Evolutionary conservation across 805 yeast genomes (phyloP), one percentile per base, ranked within the genome.

Genomic region (Monosporozyma siamensis): DNA sequence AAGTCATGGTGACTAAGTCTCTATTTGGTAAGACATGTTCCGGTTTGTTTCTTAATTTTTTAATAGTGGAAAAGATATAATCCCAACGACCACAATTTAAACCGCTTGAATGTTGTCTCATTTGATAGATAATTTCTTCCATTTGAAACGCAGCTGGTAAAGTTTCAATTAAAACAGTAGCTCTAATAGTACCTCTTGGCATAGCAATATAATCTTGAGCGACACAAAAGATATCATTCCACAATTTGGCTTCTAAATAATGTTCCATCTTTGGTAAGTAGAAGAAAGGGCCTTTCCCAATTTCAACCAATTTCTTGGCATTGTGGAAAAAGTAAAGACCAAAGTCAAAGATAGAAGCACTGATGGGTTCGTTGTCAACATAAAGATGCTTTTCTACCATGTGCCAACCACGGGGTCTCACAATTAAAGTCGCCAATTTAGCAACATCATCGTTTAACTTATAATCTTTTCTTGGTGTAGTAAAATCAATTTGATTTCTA

Each of bases 1-100:
- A 82, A 29, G 75, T 68, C 92, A 83, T 83, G 14, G 86, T 81
- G 37, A 83, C 88, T 56, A 74, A 82, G 44, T 78, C 77, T 62
- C 94, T 71, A 66, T 82, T 83, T 14, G 94, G 92, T 48, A 83
- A 67, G 45, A 83, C 70, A 55, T 77, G 79, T 37, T 74, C 74
- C 40, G 77, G 74, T 54, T 76, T 75, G 64, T 79, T 80, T 66
- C 88, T 75, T 51, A 83, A 72, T 34, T 82, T 70, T 65, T 83
- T 83, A 63, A 83, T 82, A 48, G 85, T 80, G 34, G 84, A 78
- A 67, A 83, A 83, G 65, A 83, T 82, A 66, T 83, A 83, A 65
- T 83, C 94, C 90, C 92, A 83, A 67, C 94, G 75, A 54, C 94
- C 94, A 72, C 92, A 83, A 67, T 83, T 83, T 63, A 83, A 72